A percentile compares a stretch with the other conserved stretches of the same genome.
phyloP scores from a whole-genome alignment of 1,284 basidiomycete species.

The Earliella scabrosa region DNA sequence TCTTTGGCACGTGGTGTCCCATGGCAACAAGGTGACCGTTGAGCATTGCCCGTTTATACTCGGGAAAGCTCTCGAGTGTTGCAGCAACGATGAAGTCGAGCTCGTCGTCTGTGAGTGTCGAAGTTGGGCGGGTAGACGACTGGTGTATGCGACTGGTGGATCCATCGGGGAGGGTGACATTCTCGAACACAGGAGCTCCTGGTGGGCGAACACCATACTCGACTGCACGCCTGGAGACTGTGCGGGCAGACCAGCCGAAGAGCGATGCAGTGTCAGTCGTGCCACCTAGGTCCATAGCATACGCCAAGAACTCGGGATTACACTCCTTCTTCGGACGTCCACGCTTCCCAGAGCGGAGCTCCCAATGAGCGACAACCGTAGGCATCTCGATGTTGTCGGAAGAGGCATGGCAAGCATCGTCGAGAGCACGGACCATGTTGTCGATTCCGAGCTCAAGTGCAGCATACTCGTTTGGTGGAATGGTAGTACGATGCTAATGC shows the following conservation, averaged over 20 bases:
- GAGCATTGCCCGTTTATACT: constrained; percentile 31
- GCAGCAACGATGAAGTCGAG: constrained; percentile 24
- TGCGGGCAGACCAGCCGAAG: constrained; percentile 29
- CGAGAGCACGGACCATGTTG: constrained; percentile 29
- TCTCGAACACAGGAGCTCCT: constrained; percentile 30
- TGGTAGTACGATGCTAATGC: background rate
- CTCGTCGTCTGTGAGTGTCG: constrained; percentile 19
- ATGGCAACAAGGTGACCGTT: constrained; percentile 19
- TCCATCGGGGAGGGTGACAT: background rate
- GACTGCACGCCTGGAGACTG: constrained; percentile 36
- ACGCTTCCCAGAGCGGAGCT: constrained; percentile 20
- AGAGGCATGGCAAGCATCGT: constrained; percentile 24
- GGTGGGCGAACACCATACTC: constrained; percentile 36
- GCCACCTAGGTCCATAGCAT: constrained; percentile 31
- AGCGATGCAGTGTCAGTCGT: constrained; percentile 28
- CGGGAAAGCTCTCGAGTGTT: constrained; percentile 27
- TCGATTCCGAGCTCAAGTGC: constrained; percentile 19
- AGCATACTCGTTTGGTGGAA: constrained; percentile 19
- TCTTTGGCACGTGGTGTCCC: constrained; percentile 19
- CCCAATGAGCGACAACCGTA: constrained; percentile 14
- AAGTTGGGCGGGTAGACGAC: background rate
- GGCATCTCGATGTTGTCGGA: constrained; percentile 25
- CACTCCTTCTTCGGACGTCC: constrained; percentile 36
- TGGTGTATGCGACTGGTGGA: background rate
- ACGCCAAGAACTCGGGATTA: constrained; percentile 31